Base-by-base conservation (phyloP, 306 rosid species). In the Senna tora region DNA sequence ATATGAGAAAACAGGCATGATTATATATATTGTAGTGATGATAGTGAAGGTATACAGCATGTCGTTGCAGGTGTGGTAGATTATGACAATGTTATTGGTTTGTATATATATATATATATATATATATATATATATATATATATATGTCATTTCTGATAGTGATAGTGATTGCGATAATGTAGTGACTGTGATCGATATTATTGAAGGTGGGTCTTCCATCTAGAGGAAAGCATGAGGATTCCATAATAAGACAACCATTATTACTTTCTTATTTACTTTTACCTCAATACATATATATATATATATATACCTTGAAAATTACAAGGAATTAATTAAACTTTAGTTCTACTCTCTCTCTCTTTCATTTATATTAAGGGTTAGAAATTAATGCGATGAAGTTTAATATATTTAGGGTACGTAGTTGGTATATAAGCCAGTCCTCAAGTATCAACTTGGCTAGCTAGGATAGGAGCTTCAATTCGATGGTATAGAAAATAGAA, bases 181-280 rank as follows among this genome's bases (percentile, higher is more conserved):
- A 13, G 52, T 50, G 75, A 60, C 60, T 38, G 43, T 63, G 75
- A 69, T 59, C 25, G 6, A 59, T 33, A 34, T 58, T 33, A 32
- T 32, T 50, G 33, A 50, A 59, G 22, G 62, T 22, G 36, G 71
- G 75, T 68, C 57, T 73, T n/a, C n/a, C n/a, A n/a, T n/a, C n/a
- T n/a, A n/a, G n/a, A 64, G 36, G 70, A 13, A 13, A 57, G 21
- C 32, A 55, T 20, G 43, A 43, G 22, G 54, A 43, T 22, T 41
- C 32, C 6, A 28, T 33, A 68, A 45, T 58, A 11, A 22, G 19
- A 58, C 46, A 28, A 33, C 33, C 71, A 69, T 43, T 60, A 25
- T 68, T 55, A 75, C 6, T 30, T 5, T 51, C 11, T 52, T 4
- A 28, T 50, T 15, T 41, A 57, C 74, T 56, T 39, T 64, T 22